These are phyloP conservation scores for Vicia villosa DNA, from an alignment of 306 rosid genomes.

Conservation along the genomic window DNA sequence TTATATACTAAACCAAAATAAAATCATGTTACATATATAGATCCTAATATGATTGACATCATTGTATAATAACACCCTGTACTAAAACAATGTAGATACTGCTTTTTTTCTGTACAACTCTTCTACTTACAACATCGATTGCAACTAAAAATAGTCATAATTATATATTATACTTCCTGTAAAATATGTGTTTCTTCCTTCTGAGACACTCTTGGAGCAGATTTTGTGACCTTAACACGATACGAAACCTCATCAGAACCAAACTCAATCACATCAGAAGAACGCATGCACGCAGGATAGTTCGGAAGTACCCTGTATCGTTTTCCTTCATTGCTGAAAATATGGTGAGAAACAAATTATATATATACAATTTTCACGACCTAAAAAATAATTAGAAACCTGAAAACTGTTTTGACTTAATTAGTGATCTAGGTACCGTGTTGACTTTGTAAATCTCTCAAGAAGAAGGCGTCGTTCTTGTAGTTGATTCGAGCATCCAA, in stretches of 20 bases:
- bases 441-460: slow-evolving; percentile 74
- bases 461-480: slow-evolving; percentile 76
- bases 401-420: slow-evolving; percentile 53
- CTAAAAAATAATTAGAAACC: background rate
- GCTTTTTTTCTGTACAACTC: slow-evolving; percentile 59
- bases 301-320: slow-evolving; percentile 59
- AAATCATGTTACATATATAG: slow-evolving; percentile 21
- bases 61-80: slow-evolving; percentile 16
- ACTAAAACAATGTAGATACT: slow-evolving; percentile 31
- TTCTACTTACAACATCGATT: slow-evolving; percentile 6
- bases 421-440: slow-evolving; percentile 82
- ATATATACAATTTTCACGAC: background rate
- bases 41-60: slow-evolving; percentile 28
- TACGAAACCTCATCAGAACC: slow-evolving; percentile 82
- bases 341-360: slow-evolving; percentile 1
- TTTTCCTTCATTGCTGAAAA: slow-evolving; percentile 72
- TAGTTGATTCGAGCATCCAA: slow-evolving; percentile 67
- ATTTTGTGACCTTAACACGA: slow-evolving; percentile 69
- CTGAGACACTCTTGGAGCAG: slow-evolving; percentile 42
- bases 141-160: background rate
- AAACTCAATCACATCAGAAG: slow-evolving; percentile 67
- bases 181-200: slow-evolving; percentile 41
- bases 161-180: slow-evolving; percentile 48
- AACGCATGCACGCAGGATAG: slow-evolving; percentile 64
- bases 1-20: no score